Evolutionary conservation across 1,284 basidiomycete species (phyloP).

Genomic region (Marasmius fiardii): DNA sequence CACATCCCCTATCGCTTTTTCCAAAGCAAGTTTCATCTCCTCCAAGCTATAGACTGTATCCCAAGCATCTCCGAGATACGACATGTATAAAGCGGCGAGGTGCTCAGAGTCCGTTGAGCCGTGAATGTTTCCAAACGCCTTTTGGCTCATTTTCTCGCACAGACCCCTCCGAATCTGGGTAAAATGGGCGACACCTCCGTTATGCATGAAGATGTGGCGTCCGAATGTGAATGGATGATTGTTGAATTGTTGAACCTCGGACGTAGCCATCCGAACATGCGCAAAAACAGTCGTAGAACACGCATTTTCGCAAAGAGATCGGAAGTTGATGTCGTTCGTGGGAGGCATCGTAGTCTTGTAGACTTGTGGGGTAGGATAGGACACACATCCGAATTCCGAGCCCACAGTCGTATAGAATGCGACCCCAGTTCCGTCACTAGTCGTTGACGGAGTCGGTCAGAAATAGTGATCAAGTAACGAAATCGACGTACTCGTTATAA

Average conservation of each 20-base stretch:
- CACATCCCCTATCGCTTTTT: background rate
- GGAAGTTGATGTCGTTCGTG: constrained; percentile 3
- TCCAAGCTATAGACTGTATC: background rate
- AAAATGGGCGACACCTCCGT: background rate
- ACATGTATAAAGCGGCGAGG: constrained; percentile 1
- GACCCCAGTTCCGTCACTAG: background rate
- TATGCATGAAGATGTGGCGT: constrained; percentile 4
- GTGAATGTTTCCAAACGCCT: background rate
- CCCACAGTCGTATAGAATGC: background rate
- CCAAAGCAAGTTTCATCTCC: constrained; percentile 2
- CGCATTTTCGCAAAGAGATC: background rate
- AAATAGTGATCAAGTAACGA: background rate
- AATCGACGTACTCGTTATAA: constrained; percentile 1
- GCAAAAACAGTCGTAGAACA: background rate
- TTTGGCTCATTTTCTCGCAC: background rate
- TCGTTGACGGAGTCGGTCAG: background rate
- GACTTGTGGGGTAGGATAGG: background rate
- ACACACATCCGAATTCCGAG: background rate
- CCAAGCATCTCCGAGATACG: constrained; percentile 4
- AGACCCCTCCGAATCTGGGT: background rate
- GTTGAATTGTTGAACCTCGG: constrained; percentile 1
- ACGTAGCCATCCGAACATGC: constrained; percentile 1
- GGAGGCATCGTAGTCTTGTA: constrained; percentile 2
- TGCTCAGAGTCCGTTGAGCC: background rate
- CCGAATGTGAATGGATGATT: background rate